phyloP scores from a whole-genome alignment of 2,329 filamentous ascomycete genomes.

The Aspergillus aculeatinus region DNA sequence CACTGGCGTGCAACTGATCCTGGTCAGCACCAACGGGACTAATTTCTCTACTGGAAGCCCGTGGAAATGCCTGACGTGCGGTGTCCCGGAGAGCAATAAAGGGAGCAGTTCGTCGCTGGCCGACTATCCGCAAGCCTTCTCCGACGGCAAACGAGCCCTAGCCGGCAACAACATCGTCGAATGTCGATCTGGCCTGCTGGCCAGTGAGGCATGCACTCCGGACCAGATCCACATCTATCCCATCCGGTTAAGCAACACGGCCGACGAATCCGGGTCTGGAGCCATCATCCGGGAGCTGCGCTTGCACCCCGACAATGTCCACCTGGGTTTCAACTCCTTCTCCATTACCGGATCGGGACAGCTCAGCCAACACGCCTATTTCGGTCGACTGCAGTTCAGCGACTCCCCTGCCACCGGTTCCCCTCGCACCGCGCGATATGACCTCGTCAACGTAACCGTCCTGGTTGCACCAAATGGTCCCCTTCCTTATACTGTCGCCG shows the following conservation, averaged over 20 bases:
- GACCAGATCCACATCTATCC: constrained; percentile 43
- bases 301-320: too few relatives aligned
- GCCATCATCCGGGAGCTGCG: constrained; percentile 22
- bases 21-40: too few relatives aligned
- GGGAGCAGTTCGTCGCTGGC: constrained; percentile 17
- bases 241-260: constrained; percentile 37
- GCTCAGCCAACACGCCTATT: too few relatives aligned
- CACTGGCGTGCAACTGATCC: constrained; percentile 42
- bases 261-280: constrained; percentile 32
- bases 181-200: constrained; percentile 29
- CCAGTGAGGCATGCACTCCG: constrained; percentile 31
- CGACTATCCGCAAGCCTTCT: constrained; percentile 49
- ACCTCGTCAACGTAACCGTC: too few relatives aligned
- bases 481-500: constrained; percentile 9
- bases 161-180: constrained; percentile 33
- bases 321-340: too few relatives aligned
- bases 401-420: too few relatives aligned
- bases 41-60: too few relatives aligned
- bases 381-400: too few relatives aligned
- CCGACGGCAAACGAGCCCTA: constrained; percentile 40
- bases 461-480: too few relatives aligned
- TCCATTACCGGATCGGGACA: too few relatives aligned
- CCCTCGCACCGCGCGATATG: too few relatives aligned
- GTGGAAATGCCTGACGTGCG: too few relatives aligned
- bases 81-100: constrained; percentile 36